Evolutionary conservation across 106 monocot species (phyloP).

Genomic region (Phalaenopsis aphrodite): DNA sequence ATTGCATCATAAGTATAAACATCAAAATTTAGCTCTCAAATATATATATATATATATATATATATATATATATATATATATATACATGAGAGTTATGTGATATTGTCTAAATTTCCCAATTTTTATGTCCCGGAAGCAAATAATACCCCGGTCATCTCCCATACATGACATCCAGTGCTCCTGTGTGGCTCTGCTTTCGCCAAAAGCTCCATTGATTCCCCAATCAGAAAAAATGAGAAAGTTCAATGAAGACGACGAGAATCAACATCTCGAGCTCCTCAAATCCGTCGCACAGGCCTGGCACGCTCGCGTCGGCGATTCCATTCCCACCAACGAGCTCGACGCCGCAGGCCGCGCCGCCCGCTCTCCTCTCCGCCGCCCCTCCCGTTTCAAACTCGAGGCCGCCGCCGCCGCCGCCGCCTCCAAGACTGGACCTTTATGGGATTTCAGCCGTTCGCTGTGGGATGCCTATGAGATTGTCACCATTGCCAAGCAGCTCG

Average conservation of each 20-base stretch:
- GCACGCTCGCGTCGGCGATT: constrained; percentile 42
- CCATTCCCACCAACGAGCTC: constrained; percentile 23
- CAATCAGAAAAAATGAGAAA: neutral
- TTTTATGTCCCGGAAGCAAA: too few relatives aligned
- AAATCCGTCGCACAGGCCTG: constrained; percentile 68
- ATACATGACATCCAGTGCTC: too few relatives aligned
- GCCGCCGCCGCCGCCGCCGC: constrained; percentile 14
- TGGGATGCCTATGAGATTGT: constrained; percentile 76
- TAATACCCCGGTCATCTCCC: too few relatives aligned
- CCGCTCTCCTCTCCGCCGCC: constrained; percentile 10
- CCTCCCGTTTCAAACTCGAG: constrained; percentile 40
- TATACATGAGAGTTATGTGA: too few relatives aligned
- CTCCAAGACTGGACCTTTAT: neutral
- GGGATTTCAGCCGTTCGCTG: constrained; percentile 59
- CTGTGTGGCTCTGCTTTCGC: too few relatives aligned
- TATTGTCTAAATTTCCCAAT: too few relatives aligned
- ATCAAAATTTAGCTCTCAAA: too few relatives aligned
- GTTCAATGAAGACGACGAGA: neutral
- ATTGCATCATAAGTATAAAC: too few relatives aligned
- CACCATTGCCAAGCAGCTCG: constrained; percentile 42
- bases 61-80: too few relatives aligned
- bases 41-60: too few relatives aligned
- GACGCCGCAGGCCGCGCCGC: constrained; percentile 13
- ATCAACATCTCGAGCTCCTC: constrained; percentile 36
- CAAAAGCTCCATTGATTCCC: neutral